A percentile compares a stretch with the other conserved stretches of the same genome.
Evolutionary conservation across 345 rosid species (phyloP).

Genomic region (Ailanthus altissimus): DNA sequence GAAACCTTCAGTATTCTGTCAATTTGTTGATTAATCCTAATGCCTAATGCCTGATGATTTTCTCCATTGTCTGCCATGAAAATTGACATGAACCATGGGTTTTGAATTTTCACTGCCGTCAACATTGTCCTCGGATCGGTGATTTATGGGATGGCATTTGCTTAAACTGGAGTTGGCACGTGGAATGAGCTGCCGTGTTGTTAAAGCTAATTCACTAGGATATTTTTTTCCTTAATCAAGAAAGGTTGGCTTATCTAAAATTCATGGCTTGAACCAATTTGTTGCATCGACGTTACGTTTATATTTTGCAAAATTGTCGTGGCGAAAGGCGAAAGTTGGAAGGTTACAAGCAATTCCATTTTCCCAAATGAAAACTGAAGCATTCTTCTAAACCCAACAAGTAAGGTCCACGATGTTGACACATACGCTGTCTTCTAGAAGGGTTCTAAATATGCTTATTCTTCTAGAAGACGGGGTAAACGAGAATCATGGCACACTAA

Average conservation of each 20-base stretch:
- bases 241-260: not conserved
- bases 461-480: not conserved
- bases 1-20: not conserved
- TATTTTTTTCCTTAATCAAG: too few relatives aligned
- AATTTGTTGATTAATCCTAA: not conserved
- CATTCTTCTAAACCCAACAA: not conserved
- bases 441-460: not conserved
- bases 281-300: not conserved
- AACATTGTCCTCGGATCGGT: too few relatives aligned
- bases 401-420: not conserved
- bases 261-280: not conserved
- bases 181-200: too few relatives aligned
- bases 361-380: too few relatives aligned
- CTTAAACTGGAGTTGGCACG: too few relatives aligned
- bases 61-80: not conserved
- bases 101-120: not conserved
- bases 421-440: constrained; percentile 9
- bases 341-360: not conserved
- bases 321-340: not conserved
- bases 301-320: not conserved
- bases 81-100: not conserved
- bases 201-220: too few relatives aligned
- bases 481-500: not conserved
- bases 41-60: not conserved
- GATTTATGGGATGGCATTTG: too few relatives aligned